Evolutionary conservation across 1,284 basidiomycete genomes (phyloP).

Genomic region (Apiotrichum akiyoshidainum): DNA sequence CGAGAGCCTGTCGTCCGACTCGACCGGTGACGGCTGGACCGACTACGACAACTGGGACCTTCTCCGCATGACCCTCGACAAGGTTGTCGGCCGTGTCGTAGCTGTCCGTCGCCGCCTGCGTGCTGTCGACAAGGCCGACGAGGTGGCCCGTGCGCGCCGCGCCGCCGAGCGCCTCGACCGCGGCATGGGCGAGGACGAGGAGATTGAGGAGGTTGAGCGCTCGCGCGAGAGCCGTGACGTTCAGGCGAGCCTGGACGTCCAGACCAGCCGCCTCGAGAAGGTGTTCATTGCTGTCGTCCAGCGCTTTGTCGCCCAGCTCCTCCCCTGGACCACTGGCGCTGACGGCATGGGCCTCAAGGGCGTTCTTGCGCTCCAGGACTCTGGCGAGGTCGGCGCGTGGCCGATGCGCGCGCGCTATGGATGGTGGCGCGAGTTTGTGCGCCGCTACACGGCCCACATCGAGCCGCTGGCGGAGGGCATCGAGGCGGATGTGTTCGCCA

Average conservation of each 20-base stretch:
- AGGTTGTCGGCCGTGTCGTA: conserved; percentile 79
- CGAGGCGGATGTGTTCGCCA: conserved; percentile 23
- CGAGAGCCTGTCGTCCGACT: conserved; percentile 38
- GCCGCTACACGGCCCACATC: conserved; percentile 34
- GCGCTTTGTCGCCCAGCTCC: conserved; percentile 33
- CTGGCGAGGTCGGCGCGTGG: conserved; percentile 41
- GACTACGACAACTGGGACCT: conserved; percentile 75
- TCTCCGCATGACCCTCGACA: conserved; percentile 71
- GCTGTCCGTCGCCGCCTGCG: conserved; percentile 69
- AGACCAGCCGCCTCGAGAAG: conserved; percentile 37
- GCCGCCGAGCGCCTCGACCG: conserved; percentile 53
- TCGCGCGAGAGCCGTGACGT: conserved; percentile 41
- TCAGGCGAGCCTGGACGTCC: conserved; percentile 41
- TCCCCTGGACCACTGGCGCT: conserved; percentile 30
- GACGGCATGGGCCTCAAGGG: conserved; percentile 31
- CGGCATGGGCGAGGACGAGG: conserved; percentile 33
- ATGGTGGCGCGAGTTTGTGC: conserved; percentile 48
- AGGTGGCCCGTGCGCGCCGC: conserved; percentile 71
- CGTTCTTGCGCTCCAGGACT: conserved; percentile 37
- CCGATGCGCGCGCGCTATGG: conserved; percentile 38
- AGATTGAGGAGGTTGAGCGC: conserved; percentile 31
- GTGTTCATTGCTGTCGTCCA: conserved; percentile 35
- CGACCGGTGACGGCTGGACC: conserved; percentile 51
- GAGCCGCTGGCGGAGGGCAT: conserved; percentile 28
- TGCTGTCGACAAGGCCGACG: conserved; percentile 75